Percentiles rank a stretch among this genome's conserved stretches.
phyloP scores from a whole-genome alignment of 306 rosid genomes.

The Ammopiptanthus mongolicus region DNA sequence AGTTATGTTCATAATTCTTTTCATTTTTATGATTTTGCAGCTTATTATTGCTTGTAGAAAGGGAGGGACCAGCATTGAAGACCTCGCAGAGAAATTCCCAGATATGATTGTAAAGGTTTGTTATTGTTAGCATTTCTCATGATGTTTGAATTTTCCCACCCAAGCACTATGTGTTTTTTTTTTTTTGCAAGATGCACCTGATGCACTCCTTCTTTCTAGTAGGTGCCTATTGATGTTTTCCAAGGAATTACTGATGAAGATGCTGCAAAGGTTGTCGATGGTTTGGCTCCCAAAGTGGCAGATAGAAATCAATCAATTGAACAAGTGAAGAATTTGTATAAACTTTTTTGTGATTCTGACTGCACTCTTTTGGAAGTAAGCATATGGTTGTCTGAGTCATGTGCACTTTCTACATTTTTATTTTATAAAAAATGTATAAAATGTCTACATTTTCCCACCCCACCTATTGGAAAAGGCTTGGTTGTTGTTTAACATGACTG shows the following conservation, averaged over 20 bases:
- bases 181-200: constrained; percentile 22
- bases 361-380: constrained; percentile 99
- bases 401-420: background rate
- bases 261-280: constrained; percentile 96
- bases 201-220: constrained; percentile 24
- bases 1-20: background rate
- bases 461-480: no score
- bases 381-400: constrained; percentile 4
- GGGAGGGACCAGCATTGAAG: constrained; percentile 99
- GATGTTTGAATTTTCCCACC: constrained; percentile 3
- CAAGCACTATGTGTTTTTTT: background rate
- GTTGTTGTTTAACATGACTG: no score
- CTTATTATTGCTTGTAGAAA: constrained; percentile 90
- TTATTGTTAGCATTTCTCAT: constrained; percentile 19
- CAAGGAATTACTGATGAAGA: constrained; percentile 89
- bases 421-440: background rate
- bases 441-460: no score
- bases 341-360: constrained; percentile 71
- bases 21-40: constrained; percentile 34
- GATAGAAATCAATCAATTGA: constrained; percentile 77
- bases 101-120: constrained; percentile 86
- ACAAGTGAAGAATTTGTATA: constrained; percentile 96
- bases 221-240: constrained; percentile 96
- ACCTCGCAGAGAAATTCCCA: constrained; percentile 97
- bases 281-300: constrained; percentile 78